Percentiles rank a stretch among this genome's conserved stretches.
Conservation (phyloP, 163 green algal species). For the Coccomyxa subellipsoidea region DNA sequence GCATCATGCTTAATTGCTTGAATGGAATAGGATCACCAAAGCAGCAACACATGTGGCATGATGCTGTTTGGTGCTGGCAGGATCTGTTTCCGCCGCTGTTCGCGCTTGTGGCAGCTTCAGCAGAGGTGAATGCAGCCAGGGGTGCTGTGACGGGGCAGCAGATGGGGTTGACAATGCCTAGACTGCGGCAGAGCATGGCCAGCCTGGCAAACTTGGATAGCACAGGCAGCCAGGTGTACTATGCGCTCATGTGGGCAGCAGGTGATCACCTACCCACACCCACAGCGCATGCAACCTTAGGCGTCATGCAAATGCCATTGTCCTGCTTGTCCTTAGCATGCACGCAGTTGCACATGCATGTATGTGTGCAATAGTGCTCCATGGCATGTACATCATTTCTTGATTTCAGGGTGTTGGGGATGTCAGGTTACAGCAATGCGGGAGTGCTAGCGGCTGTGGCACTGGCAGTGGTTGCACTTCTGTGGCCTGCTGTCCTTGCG, state of each 20-base stretch:
- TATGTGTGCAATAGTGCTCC: too few species aligned
- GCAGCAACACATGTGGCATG: too few species aligned
- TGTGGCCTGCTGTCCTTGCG: conserved; percentile 15
- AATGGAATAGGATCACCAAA: too few species aligned
- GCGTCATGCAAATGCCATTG: too few species aligned
- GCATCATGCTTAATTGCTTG: too few species aligned
- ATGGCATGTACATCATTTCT: too few species aligned
- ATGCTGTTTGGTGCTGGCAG: conserved; percentile 6
- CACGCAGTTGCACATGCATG: too few species aligned
- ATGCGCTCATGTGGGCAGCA: conserved; percentile 11
- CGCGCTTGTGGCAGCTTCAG: neutral
- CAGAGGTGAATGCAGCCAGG: conserved; percentile 12
- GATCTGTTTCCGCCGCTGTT: neutral
- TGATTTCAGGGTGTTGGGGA: too few species aligned
- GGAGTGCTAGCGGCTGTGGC: conserved; percentile 2
- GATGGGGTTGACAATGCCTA: neutral
- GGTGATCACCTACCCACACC: neutral
- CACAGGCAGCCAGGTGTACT: neutral
- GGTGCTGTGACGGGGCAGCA: neutral
- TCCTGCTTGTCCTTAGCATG: too few species aligned
- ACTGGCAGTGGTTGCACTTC: conserved; percentile 3
- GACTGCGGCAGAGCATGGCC: neutral
- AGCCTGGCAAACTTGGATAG: neutral
- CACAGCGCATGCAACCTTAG: too few species aligned
- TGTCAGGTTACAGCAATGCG: conserved; percentile 14